Conservation (phyloP, 345 rosid genomes). For the Passiflora organensis region DNA sequence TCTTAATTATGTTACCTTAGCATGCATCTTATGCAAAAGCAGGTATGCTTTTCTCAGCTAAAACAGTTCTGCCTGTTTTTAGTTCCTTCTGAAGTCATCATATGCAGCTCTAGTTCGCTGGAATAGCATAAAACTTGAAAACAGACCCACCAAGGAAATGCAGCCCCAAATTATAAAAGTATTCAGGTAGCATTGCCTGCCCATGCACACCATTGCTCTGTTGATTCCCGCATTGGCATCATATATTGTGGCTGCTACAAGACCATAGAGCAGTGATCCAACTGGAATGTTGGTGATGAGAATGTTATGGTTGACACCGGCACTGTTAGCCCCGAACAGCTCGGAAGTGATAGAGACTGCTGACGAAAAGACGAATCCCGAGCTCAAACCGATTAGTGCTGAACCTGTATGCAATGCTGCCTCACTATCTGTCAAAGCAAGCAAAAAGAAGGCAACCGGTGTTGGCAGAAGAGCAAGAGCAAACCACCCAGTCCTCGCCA, state of each 20-base stretch:
- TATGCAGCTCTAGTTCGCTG: slow-evolving; percentile 51
- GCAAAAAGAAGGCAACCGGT: slow-evolving; percentile 59
- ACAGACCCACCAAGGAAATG: slow-evolving; percentile 40
- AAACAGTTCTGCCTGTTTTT: slow-evolving; percentile 16
- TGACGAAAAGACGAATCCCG: slow-evolving; percentile 68
- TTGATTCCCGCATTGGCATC: slow-evolving; percentile 45
- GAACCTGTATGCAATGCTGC: slow-evolving; percentile 41
- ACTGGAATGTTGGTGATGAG: slow-evolving; percentile 85
- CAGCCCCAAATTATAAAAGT: slow-evolving; percentile 55
- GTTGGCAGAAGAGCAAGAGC: slow-evolving; percentile 61
- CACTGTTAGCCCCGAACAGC: slow-evolving; percentile 73
- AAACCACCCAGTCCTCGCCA: slow-evolving; percentile 82
- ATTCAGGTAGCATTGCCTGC: slow-evolving; percentile 44
- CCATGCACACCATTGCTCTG: slow-evolving; percentile 43
- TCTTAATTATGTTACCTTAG: no score
- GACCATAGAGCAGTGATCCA: slow-evolving; percentile 74
- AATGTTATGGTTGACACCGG: slow-evolving; percentile 80
- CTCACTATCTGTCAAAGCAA: slow-evolving; percentile 41
- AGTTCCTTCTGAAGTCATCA: slow-evolving; percentile 34
- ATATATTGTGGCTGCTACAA: slow-evolving; percentile 65
- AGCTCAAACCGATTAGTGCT: slow-evolving; percentile 62
- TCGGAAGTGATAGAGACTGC: slow-evolving; percentile 84
- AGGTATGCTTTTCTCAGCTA: slow-evolving; percentile 9
- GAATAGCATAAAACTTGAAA: slow-evolving; percentile 42
- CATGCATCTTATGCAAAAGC: neutral